Evolutionary conservation across 1,284 basidiomycete genomes (phyloP).

Genomic region (Ceratobasidium sp.): DNA sequence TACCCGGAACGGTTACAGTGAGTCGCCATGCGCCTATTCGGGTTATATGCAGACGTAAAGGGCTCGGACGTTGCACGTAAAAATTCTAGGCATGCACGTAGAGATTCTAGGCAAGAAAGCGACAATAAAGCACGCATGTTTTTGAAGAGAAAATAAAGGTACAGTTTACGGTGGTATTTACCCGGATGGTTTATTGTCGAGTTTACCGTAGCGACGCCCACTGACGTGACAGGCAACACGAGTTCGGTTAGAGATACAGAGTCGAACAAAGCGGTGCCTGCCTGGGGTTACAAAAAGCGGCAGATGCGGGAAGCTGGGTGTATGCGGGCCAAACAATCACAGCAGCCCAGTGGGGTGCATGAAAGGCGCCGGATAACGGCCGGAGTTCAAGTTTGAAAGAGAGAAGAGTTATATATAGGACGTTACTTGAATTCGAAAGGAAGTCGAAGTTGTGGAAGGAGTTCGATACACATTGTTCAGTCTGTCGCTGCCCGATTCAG

Average conservation of each 20-base stretch:
- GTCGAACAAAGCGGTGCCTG: background rate
- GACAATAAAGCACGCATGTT: background rate
- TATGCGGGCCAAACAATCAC: background rate
- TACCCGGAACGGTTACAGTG: background rate
- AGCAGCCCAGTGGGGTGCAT: too few relatives aligned
- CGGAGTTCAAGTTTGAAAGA: too few relatives aligned
- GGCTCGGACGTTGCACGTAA: background rate
- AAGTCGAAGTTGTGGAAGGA: too few relatives aligned
- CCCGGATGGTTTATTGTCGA: background rate
- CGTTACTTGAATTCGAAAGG: too few relatives aligned
- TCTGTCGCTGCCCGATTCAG: too few relatives aligned
- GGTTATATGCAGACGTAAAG: background rate
- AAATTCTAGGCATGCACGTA: too few relatives aligned
- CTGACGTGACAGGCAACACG: background rate
- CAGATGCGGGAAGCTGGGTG: background rate
- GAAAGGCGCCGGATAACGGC: too few relatives aligned
- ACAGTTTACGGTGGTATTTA: background rate
- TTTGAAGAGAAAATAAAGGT: background rate
- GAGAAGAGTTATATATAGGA: slow-evolving; percentile 17
- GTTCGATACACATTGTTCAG: too few relatives aligned
- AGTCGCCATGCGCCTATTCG: slow-evolving; percentile 14
- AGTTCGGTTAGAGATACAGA: background rate
- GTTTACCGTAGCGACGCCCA: background rate
- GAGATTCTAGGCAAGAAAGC: background rate
- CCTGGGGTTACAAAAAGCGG: too few relatives aligned